phyloP scores from a whole-genome alignment of 2,329 filamentous ascomycete genomes.

The Venturia effusa region DNA sequence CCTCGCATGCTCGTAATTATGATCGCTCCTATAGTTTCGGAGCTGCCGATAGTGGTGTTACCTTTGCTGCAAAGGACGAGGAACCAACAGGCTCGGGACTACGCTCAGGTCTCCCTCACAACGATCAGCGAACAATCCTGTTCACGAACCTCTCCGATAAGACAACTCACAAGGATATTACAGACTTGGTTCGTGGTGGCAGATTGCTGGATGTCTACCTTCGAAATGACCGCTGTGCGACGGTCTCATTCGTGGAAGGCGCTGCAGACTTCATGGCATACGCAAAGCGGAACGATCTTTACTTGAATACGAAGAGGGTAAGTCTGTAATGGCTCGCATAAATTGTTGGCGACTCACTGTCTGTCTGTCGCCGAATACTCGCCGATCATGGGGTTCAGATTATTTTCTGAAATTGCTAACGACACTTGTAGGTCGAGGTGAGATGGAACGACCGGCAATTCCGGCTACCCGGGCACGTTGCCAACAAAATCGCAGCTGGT shows the following conservation, averaged over 20 bases:
- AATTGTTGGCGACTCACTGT: not conserved
- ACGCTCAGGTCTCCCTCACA: not conserved
- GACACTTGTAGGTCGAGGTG: conserved; percentile 47
- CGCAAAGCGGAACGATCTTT: conserved; percentile 54
- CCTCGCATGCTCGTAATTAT: conserved; percentile 13
- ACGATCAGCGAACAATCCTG: conserved; percentile 43
- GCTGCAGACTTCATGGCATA: conserved; percentile 54
- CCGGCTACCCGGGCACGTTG: conserved; percentile 50
- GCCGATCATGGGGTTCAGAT: not conserved
- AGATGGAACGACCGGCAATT: conserved; percentile 65
- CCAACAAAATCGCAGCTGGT: conserved; percentile 51
- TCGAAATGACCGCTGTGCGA: conserved; percentile 49
- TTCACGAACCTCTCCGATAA: conserved; percentile 51
- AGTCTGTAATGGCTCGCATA: conserved; percentile 18
- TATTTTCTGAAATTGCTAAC: not conserved
- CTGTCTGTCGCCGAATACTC: not conserved
- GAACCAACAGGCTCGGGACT: not conserved
- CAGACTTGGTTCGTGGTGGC: conserved; percentile 56
- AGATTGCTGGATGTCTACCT: conserved; percentile 58
- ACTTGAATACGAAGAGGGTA: conserved; percentile 58
- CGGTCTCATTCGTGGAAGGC: conserved; percentile 59
- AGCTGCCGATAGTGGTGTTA: conserved; percentile 15
- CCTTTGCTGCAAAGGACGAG: not conserved
- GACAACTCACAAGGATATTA: conserved; percentile 55
- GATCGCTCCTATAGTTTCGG: conserved; percentile 16